phyloP scores from a whole-genome alignment of 2,329 filamentous ascomycete genomes.

The Curvularia sp. region DNA sequence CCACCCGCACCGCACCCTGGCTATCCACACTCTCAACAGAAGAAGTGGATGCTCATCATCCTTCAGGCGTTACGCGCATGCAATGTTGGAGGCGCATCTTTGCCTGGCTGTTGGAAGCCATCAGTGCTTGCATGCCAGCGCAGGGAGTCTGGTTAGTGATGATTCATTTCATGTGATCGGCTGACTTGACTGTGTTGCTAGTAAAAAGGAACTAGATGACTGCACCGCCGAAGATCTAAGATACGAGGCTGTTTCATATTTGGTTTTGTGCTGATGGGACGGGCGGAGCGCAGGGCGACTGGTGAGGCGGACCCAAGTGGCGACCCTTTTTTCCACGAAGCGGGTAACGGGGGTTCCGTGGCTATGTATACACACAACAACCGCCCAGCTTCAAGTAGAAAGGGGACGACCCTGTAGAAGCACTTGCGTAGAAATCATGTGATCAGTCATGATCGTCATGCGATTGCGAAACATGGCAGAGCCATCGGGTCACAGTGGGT shows the following conservation, averaged over 20 bases:
- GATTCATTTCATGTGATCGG: constrained; percentile 8
- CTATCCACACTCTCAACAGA: background rate
- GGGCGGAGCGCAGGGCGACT: constrained; percentile 4
- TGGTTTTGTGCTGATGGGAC: constrained; percentile 16
- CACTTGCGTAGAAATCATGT: background rate
- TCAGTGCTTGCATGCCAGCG: too few relatives aligned
- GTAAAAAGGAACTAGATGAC: constrained; percentile 4
- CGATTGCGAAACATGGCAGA: constrained; percentile 4
- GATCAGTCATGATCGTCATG: constrained; percentile 4
- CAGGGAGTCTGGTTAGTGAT: too few relatives aligned
- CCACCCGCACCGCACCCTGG: constrained; percentile 13
- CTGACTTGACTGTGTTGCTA: constrained; percentile 10
- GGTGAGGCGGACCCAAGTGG: constrained; percentile 2
- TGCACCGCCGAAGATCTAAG: constrained; percentile 8
- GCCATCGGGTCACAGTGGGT: constrained; percentile 1
- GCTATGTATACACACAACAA: constrained; percentile 24
- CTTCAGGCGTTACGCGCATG: constrained; percentile 17
- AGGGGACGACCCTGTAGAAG: constrained; percentile 3
- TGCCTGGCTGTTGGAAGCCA: too few relatives aligned
- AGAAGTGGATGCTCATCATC: background rate
- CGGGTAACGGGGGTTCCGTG: constrained; percentile 23
- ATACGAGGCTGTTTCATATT: constrained; percentile 23
- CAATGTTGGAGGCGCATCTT: constrained; percentile 19
- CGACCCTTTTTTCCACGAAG: constrained; percentile 8
- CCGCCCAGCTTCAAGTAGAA: constrained; percentile 9